phyloP scores from a whole-genome alignment of 352 stramenopile species.

The Phytophthora boehmeriae region DNA sequence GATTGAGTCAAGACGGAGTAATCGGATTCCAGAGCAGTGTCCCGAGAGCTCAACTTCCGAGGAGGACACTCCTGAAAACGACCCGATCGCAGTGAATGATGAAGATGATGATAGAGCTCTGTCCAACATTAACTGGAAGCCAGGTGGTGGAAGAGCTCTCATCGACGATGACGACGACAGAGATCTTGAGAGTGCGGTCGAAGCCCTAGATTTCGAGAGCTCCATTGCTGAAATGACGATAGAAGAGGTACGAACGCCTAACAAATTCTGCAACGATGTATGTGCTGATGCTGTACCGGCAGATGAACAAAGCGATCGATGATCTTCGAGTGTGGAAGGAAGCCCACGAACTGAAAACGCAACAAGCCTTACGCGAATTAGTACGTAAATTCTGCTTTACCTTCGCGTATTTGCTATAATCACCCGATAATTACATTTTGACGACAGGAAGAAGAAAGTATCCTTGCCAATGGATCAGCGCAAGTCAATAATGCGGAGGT shows the following conservation, averaged over 20 bases:
- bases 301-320: slow-evolving; percentile 59
- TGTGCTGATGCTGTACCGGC: background rate
- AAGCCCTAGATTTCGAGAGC: slow-evolving; percentile 37
- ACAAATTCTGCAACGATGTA: background rate
- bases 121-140: slow-evolving; percentile 17
- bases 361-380: slow-evolving; percentile 32
- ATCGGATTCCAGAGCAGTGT: background rate
- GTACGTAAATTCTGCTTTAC: slow-evolving; percentile 16
- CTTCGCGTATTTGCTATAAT: background rate
- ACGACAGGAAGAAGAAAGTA: slow-evolving; percentile 4
- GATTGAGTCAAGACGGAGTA: background rate
- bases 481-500: slow-evolving; percentile 3
- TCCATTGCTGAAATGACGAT: slow-evolving; percentile 43
- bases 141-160: slow-evolving; percentile 12
- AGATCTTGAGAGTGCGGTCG: slow-evolving; percentile 45
- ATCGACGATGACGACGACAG: slow-evolving; percentile 42
- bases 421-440: background rate
- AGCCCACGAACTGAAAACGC: slow-evolving; percentile 28
- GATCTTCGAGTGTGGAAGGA: slow-evolving; percentile 48
- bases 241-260: slow-evolving; percentile 30
- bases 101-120: slow-evolving; percentile 3
- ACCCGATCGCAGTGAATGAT: background rate
- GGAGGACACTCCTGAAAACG: slow-evolving; percentile 18
- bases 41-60: background rate
- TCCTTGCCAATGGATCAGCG: background rate